Evolutionary conservation across 345 rosid genomes (phyloP), one percentile per base, ranked within the genome.

Genomic region (Populus simonii): DNA sequence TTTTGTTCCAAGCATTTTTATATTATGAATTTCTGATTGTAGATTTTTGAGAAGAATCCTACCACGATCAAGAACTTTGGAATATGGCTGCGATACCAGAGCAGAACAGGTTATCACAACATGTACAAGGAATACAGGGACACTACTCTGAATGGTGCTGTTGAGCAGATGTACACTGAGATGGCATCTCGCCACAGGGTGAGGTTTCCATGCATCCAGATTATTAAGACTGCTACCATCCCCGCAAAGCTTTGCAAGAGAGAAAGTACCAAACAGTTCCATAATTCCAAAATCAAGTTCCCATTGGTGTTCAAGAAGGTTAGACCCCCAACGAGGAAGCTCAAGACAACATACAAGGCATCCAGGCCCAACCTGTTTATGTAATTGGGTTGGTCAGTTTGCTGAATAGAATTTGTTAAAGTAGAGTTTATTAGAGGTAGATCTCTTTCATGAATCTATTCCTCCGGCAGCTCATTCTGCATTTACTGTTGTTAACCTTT

Each of bases 101-200:
- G 91, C 22, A 82, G 91, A 38, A 89, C 90, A 0, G 89, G 90
- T 36, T 89, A 89, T 73, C 94, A 91, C 81, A 89, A 91, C 72
- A 89, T 90, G 94, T 89, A 90, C 85, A 89, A 90, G 87, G 91
- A 89, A 68, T 89, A 61, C 74, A 77, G 89, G 16, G 92, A 88
- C 78, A 88, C 87, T 0, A 88, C 91, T 3, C 71, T 89, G 49
- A 89, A 89, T 53, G 92, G 91, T 20, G 88, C 86, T 8, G 91
- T 89, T n/a, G 91, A 88, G 65, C 90, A 89, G 47, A 89, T 89
- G 91, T 89, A 88, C 90, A 88, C 66, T 0, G 90, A 89, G 81
- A 88, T 89, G 92, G 92, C 92, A 1, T 89, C 92, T 29, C 85
- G 91, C 16, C 91, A 89, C 81, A 85, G 91, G 53, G 91, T 89